Base-by-base conservation (phyloP, 1,284 basidiomycete genomes). In the Apiotrichum gracile region DNA sequence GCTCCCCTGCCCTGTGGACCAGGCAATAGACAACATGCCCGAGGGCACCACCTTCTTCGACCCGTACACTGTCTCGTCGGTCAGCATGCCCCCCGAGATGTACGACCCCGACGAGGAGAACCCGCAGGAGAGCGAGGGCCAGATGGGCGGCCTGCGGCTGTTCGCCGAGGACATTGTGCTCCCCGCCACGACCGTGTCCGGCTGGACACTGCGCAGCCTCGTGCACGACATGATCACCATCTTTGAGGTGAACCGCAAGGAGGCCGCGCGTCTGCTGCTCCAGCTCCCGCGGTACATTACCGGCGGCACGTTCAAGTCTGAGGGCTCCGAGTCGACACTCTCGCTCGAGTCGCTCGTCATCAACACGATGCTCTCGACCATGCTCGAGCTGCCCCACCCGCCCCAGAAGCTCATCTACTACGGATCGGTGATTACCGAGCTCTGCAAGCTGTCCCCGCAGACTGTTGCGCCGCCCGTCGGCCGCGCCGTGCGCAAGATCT, bases 381-480 rank as follows among this genome's bases (percentile, higher is more conserved):
- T 88, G 56, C 82, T 96, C 61, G 72, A 86, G 9, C 78, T 97
- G 17, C 94, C 94, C 0, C 80, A 84, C 58, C 77, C 92, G 3
- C 79, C 83, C 0, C 83, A 88, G 65, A 87, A 86, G 66, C 79
- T 87, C 1, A 79, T 93, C 19, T 98, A 96, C 74, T 92, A 97
- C 72, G 85, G 87, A 54, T 79, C 87, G 3, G 79, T 98, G 47
- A 86, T 98, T 55, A 88, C 91, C 17, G 96, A 98, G 70, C 79
- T 99, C 6, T 97, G 93, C 75, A 92, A 93, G 67, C 78, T 93
- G 10, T 88, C 89, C 2, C 92, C 94, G 0, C 80, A 82, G 19
- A 96, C 91, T 0, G 86, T 96, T 38, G 96, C 96, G 5, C 96
- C 94, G 0, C 91, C 93, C 2, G 88, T 99, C 13, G 96, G 96